phyloP scores from a whole-genome alignment of 2,329 filamentous ascomycete genomes.

The Penicillium sclerotiorum region DNA sequence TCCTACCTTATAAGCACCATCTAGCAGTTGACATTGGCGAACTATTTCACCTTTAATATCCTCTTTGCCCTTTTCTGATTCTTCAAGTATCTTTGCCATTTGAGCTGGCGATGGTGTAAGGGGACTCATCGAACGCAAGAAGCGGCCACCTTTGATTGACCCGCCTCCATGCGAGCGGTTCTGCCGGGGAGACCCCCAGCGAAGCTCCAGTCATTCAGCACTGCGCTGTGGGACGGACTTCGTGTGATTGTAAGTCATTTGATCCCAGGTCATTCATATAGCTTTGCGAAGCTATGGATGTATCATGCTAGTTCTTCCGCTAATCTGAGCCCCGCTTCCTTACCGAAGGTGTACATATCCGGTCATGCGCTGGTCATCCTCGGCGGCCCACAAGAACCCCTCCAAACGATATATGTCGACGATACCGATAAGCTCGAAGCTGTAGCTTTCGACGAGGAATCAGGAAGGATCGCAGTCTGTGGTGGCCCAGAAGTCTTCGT shows the following conservation, averaged over 20 bases:
- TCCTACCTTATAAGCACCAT: background rate
- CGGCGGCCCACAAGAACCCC: conserved; percentile 68
- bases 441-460: conserved; percentile 76
- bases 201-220: conserved; percentile 75
- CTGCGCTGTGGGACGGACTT: conserved; percentile 70
- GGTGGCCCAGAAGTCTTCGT: conserved; percentile 69
- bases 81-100: background rate
- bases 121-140: conserved; percentile 28
- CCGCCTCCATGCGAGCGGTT: conserved; percentile 71
- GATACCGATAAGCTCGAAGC: conserved; percentile 70
- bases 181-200: conserved; percentile 77
- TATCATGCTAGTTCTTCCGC: conserved; percentile 1
- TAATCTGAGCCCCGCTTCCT: conserved; percentile 14
- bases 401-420: conserved; percentile 91
- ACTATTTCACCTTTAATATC: background rate
- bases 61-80: background rate
- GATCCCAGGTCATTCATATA: background rate
- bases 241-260: conserved; percentile 67
- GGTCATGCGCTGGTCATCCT: conserved; percentile 86
- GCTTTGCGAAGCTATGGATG: background rate
- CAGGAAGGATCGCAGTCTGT: conserved; percentile 82
- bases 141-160: conserved; percentile 29
- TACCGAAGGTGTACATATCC: conserved; percentile 76
- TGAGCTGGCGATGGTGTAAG: conserved; percentile 39
- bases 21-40: background rate